Evolutionary conservation across 140 eudicot genomes (phyloP).

Genomic region (Ambrosia hybrid): DNA sequence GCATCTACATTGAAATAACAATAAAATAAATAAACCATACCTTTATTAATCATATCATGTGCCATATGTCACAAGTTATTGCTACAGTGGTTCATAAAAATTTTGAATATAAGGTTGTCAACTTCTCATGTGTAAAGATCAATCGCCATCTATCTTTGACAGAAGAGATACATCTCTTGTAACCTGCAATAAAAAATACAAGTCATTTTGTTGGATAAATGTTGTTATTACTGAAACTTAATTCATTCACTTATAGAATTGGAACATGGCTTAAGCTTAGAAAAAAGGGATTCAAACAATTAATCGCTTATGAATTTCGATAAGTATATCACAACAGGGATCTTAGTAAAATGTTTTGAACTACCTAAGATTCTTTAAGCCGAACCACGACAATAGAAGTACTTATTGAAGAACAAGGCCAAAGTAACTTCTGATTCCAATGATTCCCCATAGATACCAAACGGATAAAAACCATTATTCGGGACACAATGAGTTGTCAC

Average conservation of each 20-base stretch:
- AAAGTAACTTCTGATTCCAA: too few species aligned
- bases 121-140: conserved; percentile 93
- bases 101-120: conserved; percentile 86
- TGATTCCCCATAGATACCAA: too few species aligned
- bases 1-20: conserved; percentile 5
- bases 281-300: too few species aligned
- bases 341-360: too few species aligned
- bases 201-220: background rate
- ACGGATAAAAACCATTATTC: too few species aligned
- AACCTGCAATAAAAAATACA: conserved; percentile 54
- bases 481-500: too few species aligned
- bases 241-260: background rate
- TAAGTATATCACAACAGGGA: too few species aligned
- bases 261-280: background rate
- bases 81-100: conserved; percentile 82
- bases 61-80: conserved; percentile 56
- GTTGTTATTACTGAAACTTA: conserved; percentile 13
- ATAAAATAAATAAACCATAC: conserved; percentile 28
- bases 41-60: conserved; percentile 57
- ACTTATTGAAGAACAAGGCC: too few species aligned
- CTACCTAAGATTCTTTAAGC: too few species aligned
- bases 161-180: conserved; percentile 86
- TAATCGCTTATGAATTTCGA: too few species aligned
- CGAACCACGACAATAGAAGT: too few species aligned
- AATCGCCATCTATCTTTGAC: conserved; percentile 94